Evolutionary conservation across 2,329 filamentous ascomycete genomes (phyloP).

Genomic region (Didymella glomerata): DNA sequence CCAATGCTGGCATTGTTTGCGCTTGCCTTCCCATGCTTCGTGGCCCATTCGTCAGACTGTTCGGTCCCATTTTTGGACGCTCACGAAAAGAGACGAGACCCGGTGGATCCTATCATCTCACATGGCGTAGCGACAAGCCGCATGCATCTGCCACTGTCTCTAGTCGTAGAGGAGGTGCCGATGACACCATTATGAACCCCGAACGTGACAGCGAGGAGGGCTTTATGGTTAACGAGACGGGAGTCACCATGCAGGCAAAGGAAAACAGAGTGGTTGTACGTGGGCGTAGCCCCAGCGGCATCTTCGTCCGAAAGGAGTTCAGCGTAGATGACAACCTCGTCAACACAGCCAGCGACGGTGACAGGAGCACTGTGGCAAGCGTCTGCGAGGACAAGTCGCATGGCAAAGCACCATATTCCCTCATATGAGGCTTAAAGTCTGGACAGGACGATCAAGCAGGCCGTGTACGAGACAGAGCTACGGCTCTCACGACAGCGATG

Average conservation of each 20-base stretch:
- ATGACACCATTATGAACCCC: conserved; percentile 19
- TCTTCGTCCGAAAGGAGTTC: conserved; percentile 35
- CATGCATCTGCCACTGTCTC: conserved; percentile 9
- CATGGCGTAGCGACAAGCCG: conserved; percentile 20
- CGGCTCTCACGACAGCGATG: background rate
- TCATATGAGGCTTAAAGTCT: conserved; percentile 21
- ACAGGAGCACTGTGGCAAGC: conserved; percentile 21
- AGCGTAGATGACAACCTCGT: conserved; percentile 23
- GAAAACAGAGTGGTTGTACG: background rate
- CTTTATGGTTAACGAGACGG: conserved; percentile 13
- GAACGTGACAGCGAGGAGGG: conserved; percentile 32
- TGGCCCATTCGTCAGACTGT: conserved; percentile 32
- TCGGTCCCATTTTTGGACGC: conserved; percentile 31
- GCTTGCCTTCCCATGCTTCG: conserved; percentile 37
- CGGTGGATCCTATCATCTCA: conserved; percentile 22
- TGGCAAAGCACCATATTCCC: conserved; percentile 26
- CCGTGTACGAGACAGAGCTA: background rate
- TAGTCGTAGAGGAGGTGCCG: conserved; percentile 19
- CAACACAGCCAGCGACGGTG: conserved; percentile 19
- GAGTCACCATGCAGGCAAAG: background rate
- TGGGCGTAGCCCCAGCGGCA: conserved; percentile 25
- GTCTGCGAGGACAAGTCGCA: conserved; percentile 24
- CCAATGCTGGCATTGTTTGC: conserved; percentile 38
- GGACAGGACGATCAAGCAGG: background rate
- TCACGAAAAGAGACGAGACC: conserved; percentile 20